Conservation (phyloP, 805 yeast genomes). For the Saccharomyces mikatae region DNA sequence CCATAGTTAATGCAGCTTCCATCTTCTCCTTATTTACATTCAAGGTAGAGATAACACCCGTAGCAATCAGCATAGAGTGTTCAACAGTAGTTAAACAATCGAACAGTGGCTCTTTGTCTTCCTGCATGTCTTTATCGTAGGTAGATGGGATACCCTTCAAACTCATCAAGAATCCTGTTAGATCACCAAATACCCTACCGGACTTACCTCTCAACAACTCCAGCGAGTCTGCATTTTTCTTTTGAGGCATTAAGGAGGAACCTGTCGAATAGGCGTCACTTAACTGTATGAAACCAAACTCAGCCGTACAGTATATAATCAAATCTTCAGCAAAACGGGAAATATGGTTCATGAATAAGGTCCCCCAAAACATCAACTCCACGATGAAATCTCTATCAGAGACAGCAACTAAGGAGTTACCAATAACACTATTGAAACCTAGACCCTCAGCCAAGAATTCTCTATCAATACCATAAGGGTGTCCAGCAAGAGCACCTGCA, state of each 20-base stretch:
- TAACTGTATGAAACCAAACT: slow-evolving; percentile 85
- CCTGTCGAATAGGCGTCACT: slow-evolving; percentile 99
- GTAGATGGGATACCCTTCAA: slow-evolving; percentile 96
- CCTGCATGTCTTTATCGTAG: slow-evolving; percentile 97
- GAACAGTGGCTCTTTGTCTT: slow-evolving; percentile 97
- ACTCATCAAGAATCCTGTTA: slow-evolving; percentile 94
- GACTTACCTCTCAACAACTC: slow-evolving; percentile 94
- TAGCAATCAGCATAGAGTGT: slow-evolving; percentile 88
- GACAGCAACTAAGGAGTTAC: slow-evolving; percentile 94
- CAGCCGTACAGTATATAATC: slow-evolving; percentile 93
- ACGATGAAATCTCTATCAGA: slow-evolving; percentile 96
- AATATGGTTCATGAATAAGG: slow-evolving; percentile 89
- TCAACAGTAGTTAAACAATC: slow-evolving; percentile 86
- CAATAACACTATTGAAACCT: slow-evolving; percentile 80
- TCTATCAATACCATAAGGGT: slow-evolving; percentile 97
- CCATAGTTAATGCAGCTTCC: slow-evolving; percentile 91
- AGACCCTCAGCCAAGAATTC: slow-evolving; percentile 75
- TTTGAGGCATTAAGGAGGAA: slow-evolving; percentile 97
- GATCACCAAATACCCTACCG: slow-evolving; percentile 92
- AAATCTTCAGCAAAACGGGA: slow-evolving; percentile 92
- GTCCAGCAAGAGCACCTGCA: slow-evolving; percentile 97
- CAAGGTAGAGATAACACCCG: slow-evolving; percentile 91
- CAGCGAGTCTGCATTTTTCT: slow-evolving; percentile 94
- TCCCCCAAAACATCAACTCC: slow-evolving; percentile 91
- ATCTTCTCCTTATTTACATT: slow-evolving; percentile 62